Percentiles rank a stretch among this genome's conserved stretches.
Evolutionary conservation across 331 rosid species (phyloP).

Genomic region (Phaseolus coccineus): DNA sequence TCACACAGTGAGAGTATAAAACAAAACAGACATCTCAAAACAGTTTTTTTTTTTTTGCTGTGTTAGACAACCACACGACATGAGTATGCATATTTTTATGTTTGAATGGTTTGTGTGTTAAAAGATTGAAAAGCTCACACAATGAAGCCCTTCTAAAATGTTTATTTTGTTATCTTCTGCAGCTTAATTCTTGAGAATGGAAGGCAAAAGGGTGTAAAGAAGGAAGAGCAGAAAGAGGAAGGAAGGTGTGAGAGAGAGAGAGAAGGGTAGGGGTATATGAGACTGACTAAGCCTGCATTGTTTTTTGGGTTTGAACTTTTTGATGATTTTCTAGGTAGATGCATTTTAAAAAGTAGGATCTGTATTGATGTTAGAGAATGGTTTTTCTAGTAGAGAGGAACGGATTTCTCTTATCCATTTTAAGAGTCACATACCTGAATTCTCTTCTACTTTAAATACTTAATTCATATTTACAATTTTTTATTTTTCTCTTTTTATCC

Average conservation of each 20-base stretch:
- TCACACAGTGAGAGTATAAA: not conserved
- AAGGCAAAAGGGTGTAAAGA: slow-evolving; percentile 29
- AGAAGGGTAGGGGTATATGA: not conserved
- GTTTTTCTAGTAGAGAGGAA: slow-evolving; percentile 4
- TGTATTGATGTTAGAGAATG: slow-evolving; percentile 25
- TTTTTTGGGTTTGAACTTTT: slow-evolving; percentile 40
- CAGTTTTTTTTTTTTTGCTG: not conserved
- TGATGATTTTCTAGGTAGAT: slow-evolving; percentile 37
- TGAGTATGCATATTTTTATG: not conserved
- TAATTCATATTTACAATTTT: no score
- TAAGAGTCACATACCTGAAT: not conserved
- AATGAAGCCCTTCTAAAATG: not conserved
- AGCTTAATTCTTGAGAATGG: not conserved
- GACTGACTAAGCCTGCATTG: slow-evolving; percentile 25
- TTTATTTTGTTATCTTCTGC: slow-evolving; percentile 30
- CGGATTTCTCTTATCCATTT: not conserved
- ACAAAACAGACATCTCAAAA: slow-evolving; percentile 2
- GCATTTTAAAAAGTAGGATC: slow-evolving; percentile 29
- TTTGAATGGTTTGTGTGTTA: not conserved
- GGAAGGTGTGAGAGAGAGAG: not conserved
- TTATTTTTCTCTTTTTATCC: no score
- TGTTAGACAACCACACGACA: not conserved
- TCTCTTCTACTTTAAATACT: no score
- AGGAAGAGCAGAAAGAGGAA: not conserved
- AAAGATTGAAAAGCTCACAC: not conserved